Evolutionary conservation across 1,284 basidiomycete genomes (phyloP).

Genomic region (Exobasidium cylindrosporum): DNA sequence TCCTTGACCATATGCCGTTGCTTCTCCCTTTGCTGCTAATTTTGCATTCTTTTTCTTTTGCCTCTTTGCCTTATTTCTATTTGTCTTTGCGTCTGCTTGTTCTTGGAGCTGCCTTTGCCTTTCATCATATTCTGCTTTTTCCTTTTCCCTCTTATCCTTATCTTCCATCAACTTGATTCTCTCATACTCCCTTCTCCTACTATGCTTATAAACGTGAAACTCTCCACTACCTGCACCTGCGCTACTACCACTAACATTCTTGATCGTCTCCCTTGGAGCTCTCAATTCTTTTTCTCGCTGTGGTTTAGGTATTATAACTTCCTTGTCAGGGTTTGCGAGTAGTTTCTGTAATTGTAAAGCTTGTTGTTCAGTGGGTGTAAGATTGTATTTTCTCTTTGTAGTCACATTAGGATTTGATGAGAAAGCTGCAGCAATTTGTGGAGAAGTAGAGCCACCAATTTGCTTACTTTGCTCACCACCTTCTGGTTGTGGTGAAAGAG

Average conservation of each 20-base stretch:
- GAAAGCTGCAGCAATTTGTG: no score
- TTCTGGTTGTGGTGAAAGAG: no score
- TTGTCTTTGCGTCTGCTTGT: conserved; percentile 54
- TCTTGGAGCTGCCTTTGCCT: conserved; percentile 22
- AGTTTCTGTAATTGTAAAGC: conserved; percentile 41
- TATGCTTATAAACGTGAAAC: conserved; percentile 92
- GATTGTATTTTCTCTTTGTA: background rate
- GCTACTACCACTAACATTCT: conserved; percentile 61
- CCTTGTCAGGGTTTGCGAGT: conserved; percentile 41
- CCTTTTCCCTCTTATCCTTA: conserved; percentile 62
- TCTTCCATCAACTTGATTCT: conserved; percentile 87
- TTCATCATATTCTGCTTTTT: conserved; percentile 34
- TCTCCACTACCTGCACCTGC: conserved; percentile 55
- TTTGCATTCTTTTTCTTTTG: conserved; percentile 40
- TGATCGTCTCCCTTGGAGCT: conserved; percentile 66
- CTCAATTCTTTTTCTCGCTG: conserved; percentile 32
- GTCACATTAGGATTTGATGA: no score
- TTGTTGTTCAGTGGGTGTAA: conserved; percentile 39
- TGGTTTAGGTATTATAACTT: conserved; percentile 29
- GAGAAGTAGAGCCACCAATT: background rate
- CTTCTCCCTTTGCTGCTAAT: conserved; percentile 55
- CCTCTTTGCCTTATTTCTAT: conserved; percentile 48
- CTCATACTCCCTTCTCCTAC: conserved; percentile 89
- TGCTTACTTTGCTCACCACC: no score
- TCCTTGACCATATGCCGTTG: conserved; percentile 18